Conservation (phyloP, 2,329 filamentous ascomycete genomes). For the Ophioceras dolichostomum region DNA sequence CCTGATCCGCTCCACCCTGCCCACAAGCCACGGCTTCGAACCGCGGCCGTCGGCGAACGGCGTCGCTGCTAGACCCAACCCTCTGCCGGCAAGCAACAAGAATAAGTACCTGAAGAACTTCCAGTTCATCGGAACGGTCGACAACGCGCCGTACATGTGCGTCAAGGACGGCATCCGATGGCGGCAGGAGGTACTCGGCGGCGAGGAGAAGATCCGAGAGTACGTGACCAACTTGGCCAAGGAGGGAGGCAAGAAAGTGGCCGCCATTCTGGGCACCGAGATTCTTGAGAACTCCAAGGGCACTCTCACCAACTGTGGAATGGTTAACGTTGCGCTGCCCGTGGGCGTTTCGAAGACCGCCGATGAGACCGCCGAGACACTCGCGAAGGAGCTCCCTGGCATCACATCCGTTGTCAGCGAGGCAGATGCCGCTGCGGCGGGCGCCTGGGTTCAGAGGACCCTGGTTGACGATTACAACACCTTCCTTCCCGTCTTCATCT, state of each 20-base stretch:
- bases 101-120: conserved; percentile 58
- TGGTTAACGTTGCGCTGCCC: conserved; percentile 66
- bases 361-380: not conserved
- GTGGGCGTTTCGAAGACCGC: conserved; percentile 25
- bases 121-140: conserved; percentile 64
- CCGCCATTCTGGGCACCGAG: conserved; percentile 53
- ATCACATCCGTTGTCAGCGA: conserved; percentile 13
- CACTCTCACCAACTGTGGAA: conserved; percentile 52
- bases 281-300: conserved; percentile 54
- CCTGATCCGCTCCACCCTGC: conserved; percentile 60
- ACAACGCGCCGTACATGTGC: conserved; percentile 60
- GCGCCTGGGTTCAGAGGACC: conserved; percentile 44
- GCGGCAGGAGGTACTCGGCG: conserved; percentile 55
- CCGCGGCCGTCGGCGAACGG: conserved; percentile 18
- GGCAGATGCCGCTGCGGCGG: conserved; percentile 23
- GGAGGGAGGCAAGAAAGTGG: conserved; percentile 48
- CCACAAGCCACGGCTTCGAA: conserved; percentile 69
- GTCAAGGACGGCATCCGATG: conserved; percentile 61
- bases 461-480: conserved; percentile 54
- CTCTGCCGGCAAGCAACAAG: conserved; percentile 33
- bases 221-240: conserved; percentile 54
- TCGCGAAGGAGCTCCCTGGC: not conserved
- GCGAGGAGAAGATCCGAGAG: conserved; percentile 54
- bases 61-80: conserved; percentile 7
- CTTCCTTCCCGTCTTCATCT: conserved; percentile 53